phyloP scores from a whole-genome alignment of 1,139 yeast species.

The Zygosaccharomyces sapae region DNA sequence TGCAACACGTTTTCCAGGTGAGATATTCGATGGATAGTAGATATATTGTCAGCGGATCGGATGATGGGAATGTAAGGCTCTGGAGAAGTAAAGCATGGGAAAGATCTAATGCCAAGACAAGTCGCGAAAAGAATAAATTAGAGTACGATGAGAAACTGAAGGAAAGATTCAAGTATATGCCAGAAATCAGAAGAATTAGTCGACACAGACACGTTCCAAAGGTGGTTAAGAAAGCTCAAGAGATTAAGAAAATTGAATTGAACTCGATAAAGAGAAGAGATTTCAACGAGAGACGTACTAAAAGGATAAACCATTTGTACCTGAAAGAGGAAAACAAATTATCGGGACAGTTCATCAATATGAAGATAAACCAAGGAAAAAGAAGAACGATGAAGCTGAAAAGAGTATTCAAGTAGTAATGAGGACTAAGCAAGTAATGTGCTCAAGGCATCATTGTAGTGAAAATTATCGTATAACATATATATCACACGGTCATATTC shows the following conservation, averaged over 20 bases:
- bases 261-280: constrained; percentile 74
- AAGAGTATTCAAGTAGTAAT: constrained; percentile 6
- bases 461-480: background rate
- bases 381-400: constrained; percentile 7
- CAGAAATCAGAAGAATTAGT: constrained; percentile 84
- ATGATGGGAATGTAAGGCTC: constrained; percentile 88
- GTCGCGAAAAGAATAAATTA: constrained; percentile 74
- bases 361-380: constrained; percentile 22
- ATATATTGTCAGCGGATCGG: constrained; percentile 86
- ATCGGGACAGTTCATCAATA: constrained; percentile 70
- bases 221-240: constrained; percentile 82
- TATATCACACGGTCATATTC: constrained; percentile 7
- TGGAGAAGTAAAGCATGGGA: constrained; percentile 91
- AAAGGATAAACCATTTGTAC: constrained; percentile 57
- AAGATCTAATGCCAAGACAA: constrained; percentile 72
- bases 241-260: constrained; percentile 72
- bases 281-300: constrained; percentile 73
- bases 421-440: constrained; percentile 6
- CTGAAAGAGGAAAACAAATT: constrained; percentile 82
- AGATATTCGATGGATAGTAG: constrained; percentile 83
- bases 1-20: constrained; percentile 89
- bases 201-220: constrained; percentile 90
- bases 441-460: background rate
- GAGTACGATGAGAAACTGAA: constrained; percentile 90
- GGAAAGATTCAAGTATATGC: constrained; percentile 93